A percentile compares a stretch with the other conserved stretches of the same genome.
Conservation (phyloP, 768 basidiomycete genomes). For the Symmetrospora coprosmae region DNA sequence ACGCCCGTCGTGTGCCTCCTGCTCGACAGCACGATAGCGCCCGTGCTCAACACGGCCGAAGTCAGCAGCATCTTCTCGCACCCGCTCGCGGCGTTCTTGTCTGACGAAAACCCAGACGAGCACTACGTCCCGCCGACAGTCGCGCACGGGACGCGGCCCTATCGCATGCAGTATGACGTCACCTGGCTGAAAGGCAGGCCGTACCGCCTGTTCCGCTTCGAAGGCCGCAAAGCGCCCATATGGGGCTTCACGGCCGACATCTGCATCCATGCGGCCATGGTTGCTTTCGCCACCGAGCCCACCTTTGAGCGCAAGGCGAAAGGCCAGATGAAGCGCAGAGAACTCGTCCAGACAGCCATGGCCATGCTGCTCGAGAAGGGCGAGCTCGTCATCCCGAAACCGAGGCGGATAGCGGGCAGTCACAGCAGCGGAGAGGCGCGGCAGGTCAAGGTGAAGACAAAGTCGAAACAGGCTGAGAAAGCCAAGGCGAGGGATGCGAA, state of each 20-base stretch:
- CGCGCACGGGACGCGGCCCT: slow-evolving; percentile 8
- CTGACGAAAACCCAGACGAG: neutral
- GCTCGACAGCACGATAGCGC: slow-evolving; percentile 26
- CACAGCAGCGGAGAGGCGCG: too few relatives aligned
- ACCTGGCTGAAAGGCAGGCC: slow-evolving; percentile 26
- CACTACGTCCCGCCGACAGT: neutral
- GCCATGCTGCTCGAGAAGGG: too few relatives aligned
- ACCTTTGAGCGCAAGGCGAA: slow-evolving; percentile 22
- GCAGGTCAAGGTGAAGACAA: too few relatives aligned
- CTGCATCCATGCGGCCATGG: slow-evolving; percentile 26
- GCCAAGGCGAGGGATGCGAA: too few relatives aligned
- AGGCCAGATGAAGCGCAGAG: neutral
- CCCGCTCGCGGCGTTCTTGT: slow-evolving; percentile 30
- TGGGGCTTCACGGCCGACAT: slow-evolving; percentile 32
- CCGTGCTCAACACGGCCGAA: slow-evolving; percentile 30
- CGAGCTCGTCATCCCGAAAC: too few relatives aligned
- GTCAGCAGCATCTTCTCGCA: slow-evolving; percentile 31
- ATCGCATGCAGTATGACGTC: slow-evolving; percentile 26
- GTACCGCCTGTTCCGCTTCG: slow-evolving; percentile 18
- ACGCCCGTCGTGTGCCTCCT: slow-evolving; percentile 25
- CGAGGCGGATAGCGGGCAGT: too few relatives aligned
- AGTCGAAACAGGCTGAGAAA: too few relatives aligned
- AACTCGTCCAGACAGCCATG: slow-evolving; percentile 19
- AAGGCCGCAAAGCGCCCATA: slow-evolving; percentile 15
- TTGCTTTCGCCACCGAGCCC: slow-evolving; percentile 27